Conservation (phyloP, 1,284 basidiomycete genomes). For the Marasmius fiardii region DNA sequence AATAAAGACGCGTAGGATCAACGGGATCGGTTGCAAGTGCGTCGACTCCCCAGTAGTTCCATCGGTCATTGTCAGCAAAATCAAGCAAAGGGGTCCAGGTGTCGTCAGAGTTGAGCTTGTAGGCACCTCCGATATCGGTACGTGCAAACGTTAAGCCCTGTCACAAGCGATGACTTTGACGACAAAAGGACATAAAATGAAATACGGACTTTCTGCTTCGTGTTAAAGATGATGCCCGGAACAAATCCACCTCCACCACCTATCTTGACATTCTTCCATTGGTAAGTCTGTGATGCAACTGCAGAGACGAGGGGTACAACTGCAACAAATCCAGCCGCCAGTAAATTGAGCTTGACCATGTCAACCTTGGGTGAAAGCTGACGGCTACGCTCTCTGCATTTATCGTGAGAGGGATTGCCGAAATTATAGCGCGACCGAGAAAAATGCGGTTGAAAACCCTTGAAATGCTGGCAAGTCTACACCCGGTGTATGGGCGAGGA, state of each 20-base stretch:
- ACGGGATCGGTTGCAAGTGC: constrained; percentile 63
- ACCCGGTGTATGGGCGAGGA: too few relatives aligned
- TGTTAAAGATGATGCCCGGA: constrained; percentile 61
- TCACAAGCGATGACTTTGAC: constrained; percentile 12
- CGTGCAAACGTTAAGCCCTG: constrained; percentile 63
- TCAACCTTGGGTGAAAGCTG: neutral
- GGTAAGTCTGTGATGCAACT: constrained; percentile 46
- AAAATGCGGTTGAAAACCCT: neutral
- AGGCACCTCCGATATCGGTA: constrained; percentile 66
- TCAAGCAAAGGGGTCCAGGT: constrained; percentile 60
- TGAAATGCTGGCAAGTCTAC: neutral
- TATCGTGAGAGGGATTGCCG: neutral
- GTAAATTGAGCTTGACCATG: constrained; percentile 24
- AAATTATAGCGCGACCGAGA: neutral
- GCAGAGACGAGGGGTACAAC: constrained; percentile 29
- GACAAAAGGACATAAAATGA: neutral
- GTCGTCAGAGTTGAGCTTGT: constrained; percentile 58
- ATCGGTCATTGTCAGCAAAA: constrained; percentile 47
- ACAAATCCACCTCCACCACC: constrained; percentile 41
- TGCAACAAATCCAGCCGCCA: constrained; percentile 22
- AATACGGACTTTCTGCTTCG: constrained; percentile 33
- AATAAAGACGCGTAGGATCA: constrained; percentile 49
- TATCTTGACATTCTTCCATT: constrained; percentile 65
- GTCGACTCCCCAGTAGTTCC: constrained; percentile 67
- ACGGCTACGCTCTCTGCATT: neutral